These are phyloP conservation scores for Trichoderma virens DNA, from an alignment of 495 filamentous ascomycete species.

Conservation along the genomic window DNA sequence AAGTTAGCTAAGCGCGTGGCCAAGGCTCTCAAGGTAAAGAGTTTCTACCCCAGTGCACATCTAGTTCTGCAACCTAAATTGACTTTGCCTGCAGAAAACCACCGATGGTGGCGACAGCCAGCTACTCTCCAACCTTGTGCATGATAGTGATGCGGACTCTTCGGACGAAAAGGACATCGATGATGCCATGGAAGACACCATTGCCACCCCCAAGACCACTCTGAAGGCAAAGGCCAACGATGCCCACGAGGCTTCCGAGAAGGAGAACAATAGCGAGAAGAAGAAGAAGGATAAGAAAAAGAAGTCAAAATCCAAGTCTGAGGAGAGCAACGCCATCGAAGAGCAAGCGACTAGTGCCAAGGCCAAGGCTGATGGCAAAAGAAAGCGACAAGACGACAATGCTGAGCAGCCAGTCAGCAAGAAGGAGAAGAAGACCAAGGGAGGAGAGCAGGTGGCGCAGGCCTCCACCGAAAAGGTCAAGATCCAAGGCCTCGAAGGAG, in stretches of 20 bases:
- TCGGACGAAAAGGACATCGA: not conserved
- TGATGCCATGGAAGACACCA: not conserved
- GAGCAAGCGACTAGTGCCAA: no score
- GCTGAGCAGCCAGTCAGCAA: constrained; percentile 11
- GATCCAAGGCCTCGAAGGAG: constrained; percentile 42
- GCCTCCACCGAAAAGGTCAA: constrained; percentile 40
- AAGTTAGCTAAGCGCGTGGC: constrained; percentile 21
- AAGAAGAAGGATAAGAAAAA: constrained; percentile 12
- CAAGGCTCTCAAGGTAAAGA: constrained; percentile 18
- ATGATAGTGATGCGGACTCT: not conserved
- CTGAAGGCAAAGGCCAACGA: constrained; percentile 8
- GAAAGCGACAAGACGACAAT: constrained; percentile 10
- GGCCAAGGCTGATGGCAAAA: constrained; percentile 10
- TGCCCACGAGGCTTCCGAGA: not conserved
- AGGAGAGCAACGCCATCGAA: not conserved
- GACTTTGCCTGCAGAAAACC: not conserved
- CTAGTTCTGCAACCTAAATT: constrained; percentile 11
- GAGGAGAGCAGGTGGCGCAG: constrained; percentile 13
- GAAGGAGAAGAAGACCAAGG: constrained; percentile 12
- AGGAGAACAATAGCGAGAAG: constrained; percentile 13
- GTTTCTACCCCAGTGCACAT: constrained; percentile 15
- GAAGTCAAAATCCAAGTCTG: not conserved
- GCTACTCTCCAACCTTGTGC: not conserved
- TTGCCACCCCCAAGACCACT: no score
- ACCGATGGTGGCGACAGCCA: not conserved